phyloP scores from a whole-genome alignment of 208 protist species.

The Trypanosoma rangeli region DNA sequence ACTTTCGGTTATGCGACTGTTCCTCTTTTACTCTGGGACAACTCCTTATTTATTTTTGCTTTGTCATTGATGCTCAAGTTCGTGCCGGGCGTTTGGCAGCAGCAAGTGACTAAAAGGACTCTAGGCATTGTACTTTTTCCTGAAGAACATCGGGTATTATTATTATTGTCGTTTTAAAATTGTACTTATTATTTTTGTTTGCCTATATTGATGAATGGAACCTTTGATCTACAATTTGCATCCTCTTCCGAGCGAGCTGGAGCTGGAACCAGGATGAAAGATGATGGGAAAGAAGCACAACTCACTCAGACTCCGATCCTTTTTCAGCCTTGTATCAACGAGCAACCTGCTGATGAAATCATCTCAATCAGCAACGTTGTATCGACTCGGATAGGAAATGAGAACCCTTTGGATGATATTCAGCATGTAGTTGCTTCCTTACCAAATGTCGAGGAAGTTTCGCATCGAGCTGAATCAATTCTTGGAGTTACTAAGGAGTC shows the following conservation, averaged over 20 bases:
- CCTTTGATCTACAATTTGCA: background rate
- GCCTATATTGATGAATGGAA: background rate
- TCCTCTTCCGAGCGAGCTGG: background rate
- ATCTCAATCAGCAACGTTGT: background rate
- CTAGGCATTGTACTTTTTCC: background rate
- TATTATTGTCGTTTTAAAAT: background rate
- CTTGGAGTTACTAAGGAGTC: background rate
- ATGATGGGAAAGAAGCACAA: background rate
- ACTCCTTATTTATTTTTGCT: background rate
- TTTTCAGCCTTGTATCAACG: background rate
- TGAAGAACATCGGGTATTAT: background rate
- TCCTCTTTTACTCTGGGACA: no score
- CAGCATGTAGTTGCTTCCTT: background rate
- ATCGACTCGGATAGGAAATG: background rate
- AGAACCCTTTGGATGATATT: background rate
- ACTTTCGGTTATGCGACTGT: no score
- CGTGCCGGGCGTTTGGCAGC: background rate
- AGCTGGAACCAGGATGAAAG: background rate
- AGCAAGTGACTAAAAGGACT: background rate
- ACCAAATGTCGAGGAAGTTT: background rate
- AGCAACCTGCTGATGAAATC: background rate
- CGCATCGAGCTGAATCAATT: background rate
- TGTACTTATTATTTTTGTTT: background rate
- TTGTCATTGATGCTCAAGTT: background rate
- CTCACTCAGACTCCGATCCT: background rate